Evolutionary conservation across 805 yeast species (phyloP).

Genomic region (Groenewaldozyma salmanticensis): DNA sequence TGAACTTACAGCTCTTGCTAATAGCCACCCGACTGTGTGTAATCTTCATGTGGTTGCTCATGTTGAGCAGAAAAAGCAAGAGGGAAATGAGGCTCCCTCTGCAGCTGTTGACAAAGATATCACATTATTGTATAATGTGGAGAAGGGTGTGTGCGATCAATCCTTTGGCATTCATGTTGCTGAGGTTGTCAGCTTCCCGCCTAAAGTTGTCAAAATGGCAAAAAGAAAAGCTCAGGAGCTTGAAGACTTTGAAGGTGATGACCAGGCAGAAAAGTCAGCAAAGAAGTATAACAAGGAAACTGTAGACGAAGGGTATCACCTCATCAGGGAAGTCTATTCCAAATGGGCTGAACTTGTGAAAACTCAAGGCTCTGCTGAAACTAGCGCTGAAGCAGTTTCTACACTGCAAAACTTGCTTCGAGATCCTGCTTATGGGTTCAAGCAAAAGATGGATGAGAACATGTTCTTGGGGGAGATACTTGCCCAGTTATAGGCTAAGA

Average conservation of each 20-base stretch:
- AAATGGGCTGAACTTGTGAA: no score
- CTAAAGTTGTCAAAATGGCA: constrained; percentile 87
- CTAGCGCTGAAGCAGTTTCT: constrained; percentile 5
- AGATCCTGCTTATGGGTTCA: constrained; percentile 3
- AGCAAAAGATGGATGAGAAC: constrained; percentile 5
- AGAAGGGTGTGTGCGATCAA: constrained; percentile 89
- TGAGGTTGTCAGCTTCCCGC: constrained; percentile 87
- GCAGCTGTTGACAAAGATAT: constrained; percentile 42
- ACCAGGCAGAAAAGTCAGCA: constrained; percentile 28
- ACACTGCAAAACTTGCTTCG: constrained; percentile 7
- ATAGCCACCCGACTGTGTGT: constrained; percentile 47
- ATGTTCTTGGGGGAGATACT: constrained; percentile 11
- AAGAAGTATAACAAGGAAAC: constrained; percentile 45
- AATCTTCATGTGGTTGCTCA: constrained; percentile 93
- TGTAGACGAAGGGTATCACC: constrained; percentile 43
- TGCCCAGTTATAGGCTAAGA: constrained; percentile 6
- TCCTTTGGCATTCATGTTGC: constrained; percentile 98
- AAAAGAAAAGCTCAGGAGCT: constrained; percentile 86
- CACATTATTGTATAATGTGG: constrained; percentile 86
- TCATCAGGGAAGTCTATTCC: constrained; percentile 35
- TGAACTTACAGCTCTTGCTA: constrained; percentile 76
- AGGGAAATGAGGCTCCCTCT: constrained; percentile 16
- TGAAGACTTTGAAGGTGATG: constrained; percentile 46
- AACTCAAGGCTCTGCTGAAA: constrained; percentile 8
- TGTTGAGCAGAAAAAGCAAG: constrained; percentile 33